Base-by-base conservation (phyloP, 441 rosid species). In the Flueggea neowawraea region DNA sequence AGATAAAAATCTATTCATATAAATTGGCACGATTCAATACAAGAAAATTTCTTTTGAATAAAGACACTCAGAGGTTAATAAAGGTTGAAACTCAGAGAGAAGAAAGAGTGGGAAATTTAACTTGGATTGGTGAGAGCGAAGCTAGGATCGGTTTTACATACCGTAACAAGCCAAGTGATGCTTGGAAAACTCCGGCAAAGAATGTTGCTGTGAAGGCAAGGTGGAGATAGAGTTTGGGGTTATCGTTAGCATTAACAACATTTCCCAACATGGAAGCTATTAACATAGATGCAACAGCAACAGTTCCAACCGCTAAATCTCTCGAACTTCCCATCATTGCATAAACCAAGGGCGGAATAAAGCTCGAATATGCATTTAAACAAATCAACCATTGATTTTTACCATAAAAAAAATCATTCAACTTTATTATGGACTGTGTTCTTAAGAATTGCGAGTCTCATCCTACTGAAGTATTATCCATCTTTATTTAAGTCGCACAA, bases 321-420 rank as follows among this genome's bases (percentile, higher is more conserved):
- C 76, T 85, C 10, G 98, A 93, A 71, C 98, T 90, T 57, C 98
- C 98, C 86, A 90, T 80, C 81, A 88, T 82, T 8, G 98, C 97
- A 45, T 93, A 93, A 32, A 93, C 73, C 75, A 93, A 65, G 4
- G 98, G 95, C 10, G 98, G 98, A 51, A 90, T 76, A 62, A 90
- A 90, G 78, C 98, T 93, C 15, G 98, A 93, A 78, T 93, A 97
- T 93, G 77, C 66, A 45, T 60, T 14, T n/a, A 58, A 36, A 36
- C 6, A 5, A 5, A 36, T 47, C 50, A 14, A 47, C 50, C 10
- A 47, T 47, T 8, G 9, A 36, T 36, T 36, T 36, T 8, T 36
- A 36, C 41, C 28, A 22, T 1, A 22, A 22, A 22, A 22, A 22
- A 22, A 22, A 2, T 36, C 41, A 5, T 5, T 36, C 41, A 36